These are phyloP conservation scores for Dictyostelium brefeldianum DNA, from an alignment of 78 protist species.

Conservation along the genomic window DNA sequence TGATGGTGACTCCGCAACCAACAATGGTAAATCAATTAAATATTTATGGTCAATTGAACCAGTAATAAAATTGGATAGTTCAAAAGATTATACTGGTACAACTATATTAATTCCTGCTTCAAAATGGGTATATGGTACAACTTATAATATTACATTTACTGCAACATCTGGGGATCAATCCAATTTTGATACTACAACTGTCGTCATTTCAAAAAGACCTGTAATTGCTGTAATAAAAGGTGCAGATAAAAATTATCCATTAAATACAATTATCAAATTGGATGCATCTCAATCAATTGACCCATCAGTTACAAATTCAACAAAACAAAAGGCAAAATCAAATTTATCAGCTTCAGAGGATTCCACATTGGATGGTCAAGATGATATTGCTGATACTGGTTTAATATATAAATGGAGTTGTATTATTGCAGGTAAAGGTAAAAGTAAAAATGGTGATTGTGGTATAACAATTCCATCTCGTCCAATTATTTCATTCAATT, in stretches of 20 bases:
- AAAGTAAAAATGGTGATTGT: not conserved
- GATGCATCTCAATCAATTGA: conserved; percentile 23
- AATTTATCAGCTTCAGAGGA: not conserved
- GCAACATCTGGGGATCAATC: conserved; percentile 17
- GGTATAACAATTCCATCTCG: not conserved
- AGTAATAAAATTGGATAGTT: not conserved
- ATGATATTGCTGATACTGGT: not conserved
- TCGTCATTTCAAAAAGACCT: not conserved
- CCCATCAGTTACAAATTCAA: not conserved
- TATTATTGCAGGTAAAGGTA: not conserved
- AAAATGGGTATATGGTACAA: conserved; percentile 24
- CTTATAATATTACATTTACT: conserved; percentile 15
- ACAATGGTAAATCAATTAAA: not conserved
- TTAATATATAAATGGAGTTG: conserved; percentile 40
- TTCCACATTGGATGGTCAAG: no score
- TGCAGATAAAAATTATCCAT: conserved; percentile 28
- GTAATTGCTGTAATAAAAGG: conserved; percentile 13
- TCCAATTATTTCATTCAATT: not conserved
- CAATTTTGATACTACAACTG: not conserved
- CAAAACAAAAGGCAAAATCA: not conserved
- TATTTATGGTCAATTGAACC: conserved; percentile 54
- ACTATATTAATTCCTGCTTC: not conserved
- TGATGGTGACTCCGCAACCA: not conserved
- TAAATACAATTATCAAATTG: not conserved
- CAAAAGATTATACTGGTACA: not conserved